Conservation (phyloP, 352 stramenopile species). For the Phytopythium montanum region DNA sequence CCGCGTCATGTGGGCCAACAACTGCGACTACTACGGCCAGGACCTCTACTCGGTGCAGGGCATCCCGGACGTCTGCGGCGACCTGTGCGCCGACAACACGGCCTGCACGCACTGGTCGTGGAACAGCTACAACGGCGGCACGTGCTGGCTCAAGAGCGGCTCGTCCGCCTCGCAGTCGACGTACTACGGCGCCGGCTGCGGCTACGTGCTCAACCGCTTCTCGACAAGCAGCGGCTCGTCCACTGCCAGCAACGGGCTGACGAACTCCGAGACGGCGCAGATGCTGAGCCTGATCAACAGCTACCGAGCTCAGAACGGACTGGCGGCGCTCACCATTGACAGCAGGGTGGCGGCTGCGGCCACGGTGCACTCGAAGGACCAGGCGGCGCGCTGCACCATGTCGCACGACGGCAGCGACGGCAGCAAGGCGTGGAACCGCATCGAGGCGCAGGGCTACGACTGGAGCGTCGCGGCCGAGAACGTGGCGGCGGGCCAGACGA, state of each 20-base stretch:
- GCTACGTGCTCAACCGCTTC: conserved; percentile 40
- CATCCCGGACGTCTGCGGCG: conserved; percentile 33
- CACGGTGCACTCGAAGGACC: conserved; percentile 37
- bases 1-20: conserved; percentile 41
- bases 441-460: conserved; percentile 29
- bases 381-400: conserved; percentile 41
- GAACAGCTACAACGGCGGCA: conserved; percentile 33
- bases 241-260: conserved; percentile 28
- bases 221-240: conserved; percentile 10
- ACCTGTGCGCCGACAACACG: conserved; percentile 25
- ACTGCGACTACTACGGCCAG: conserved; percentile 39
- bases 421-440: conserved; percentile 32
- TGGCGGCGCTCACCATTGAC: conserved; percentile 36
- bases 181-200: conserved; percentile 27
- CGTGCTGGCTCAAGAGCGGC: conserved; percentile 45
- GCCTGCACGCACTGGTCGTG: conserved; percentile 43
- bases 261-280: conserved; percentile 20
- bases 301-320: conserved; percentile 37
- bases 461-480: conserved; percentile 45
- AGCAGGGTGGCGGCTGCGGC: conserved; percentile 29
- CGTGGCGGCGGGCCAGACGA: conserved; percentile 44
- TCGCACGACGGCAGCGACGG: conserved; percentile 37
- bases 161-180: conserved; percentile 10
- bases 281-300: conserved; percentile 54
- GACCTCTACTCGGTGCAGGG: conserved; percentile 20